Percentiles rank a stretch among this genome's conserved stretches.
phyloP scores from a whole-genome alignment of 1,284 basidiomycete genomes.

The Mycosarcoma maydis region DNA sequence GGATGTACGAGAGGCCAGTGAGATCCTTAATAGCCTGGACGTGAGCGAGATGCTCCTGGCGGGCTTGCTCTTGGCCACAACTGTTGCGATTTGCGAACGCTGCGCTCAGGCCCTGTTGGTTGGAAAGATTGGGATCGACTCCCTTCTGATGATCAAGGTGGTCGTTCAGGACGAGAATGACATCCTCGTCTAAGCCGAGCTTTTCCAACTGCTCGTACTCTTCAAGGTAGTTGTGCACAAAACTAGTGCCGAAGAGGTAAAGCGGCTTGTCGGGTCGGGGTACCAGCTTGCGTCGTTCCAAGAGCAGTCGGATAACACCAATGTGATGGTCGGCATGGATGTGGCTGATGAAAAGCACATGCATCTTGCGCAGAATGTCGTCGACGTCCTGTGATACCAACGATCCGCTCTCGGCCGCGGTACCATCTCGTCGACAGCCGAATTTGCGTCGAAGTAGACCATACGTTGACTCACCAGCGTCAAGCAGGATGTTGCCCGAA shows the following conservation, averaged over 20 bases:
- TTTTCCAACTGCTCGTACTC: constrained; percentile 77
- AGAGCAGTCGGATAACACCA: constrained; percentile 79
- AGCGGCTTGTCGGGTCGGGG: constrained; percentile 68
- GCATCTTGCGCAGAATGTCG: constrained; percentile 73
- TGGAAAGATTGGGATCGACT: constrained; percentile 29
- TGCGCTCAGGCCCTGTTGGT: neutral
- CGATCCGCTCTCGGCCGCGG: constrained; percentile 15
- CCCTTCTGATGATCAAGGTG: constrained; percentile 48
- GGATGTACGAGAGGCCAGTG: constrained; percentile 29
- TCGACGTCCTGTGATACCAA: constrained; percentile 40
- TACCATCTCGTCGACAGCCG: constrained; percentile 69
- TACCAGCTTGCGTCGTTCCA: constrained; percentile 76
- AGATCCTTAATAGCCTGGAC: constrained; percentile 19
- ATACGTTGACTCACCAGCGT: constrained; percentile 89
- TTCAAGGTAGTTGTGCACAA: constrained; percentile 74
- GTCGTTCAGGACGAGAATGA: constrained; percentile 51
- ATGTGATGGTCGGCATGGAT: constrained; percentile 93
- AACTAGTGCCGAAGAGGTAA: constrained; percentile 75
- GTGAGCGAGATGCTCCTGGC: constrained; percentile 16
- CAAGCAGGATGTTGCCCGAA: constrained; percentile 75
- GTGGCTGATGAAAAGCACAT: constrained; percentile 87
- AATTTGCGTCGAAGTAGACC: constrained; percentile 85
- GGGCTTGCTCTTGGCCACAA: constrained; percentile 7
- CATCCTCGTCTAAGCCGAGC: constrained; percentile 73
- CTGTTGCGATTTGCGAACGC: neutral